These are phyloP conservation scores for Capronia coronata DNA, from an alignment of 2,329 filamentous ascomycete species.

Conservation along the genomic window DNA sequence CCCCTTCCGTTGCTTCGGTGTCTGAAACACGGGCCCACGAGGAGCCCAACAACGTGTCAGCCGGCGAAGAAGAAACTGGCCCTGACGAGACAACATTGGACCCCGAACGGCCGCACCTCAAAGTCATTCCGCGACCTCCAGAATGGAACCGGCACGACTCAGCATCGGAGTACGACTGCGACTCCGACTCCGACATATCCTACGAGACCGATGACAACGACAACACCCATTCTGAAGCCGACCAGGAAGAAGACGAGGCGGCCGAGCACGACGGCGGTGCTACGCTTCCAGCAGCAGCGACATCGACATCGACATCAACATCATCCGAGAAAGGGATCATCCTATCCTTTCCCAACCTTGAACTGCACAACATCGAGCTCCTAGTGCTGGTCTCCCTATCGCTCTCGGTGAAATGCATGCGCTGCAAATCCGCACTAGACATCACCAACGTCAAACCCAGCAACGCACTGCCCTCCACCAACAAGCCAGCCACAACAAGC, in stretches of 20 bases:
- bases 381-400: slow-evolving; percentile 62
- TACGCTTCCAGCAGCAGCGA: slow-evolving; percentile 29
- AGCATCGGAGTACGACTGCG: slow-evolving; percentile 29
- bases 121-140: slow-evolving; percentile 66
- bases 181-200: slow-evolving; percentile 37
- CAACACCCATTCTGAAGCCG: slow-evolving; percentile 39
- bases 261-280: slow-evolving; percentile 39
- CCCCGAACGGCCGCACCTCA: slow-evolving; percentile 56
- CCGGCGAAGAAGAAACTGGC: slow-evolving; percentile 1
- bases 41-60: not conserved
- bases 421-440: slow-evolving; percentile 69
- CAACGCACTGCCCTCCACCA: slow-evolving; percentile 17
- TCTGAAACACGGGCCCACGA: not conserved
- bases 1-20: not conserved
- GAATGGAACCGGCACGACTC: slow-evolving; percentile 56
- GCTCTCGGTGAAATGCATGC: slow-evolving; percentile 68
- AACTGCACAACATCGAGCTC: slow-evolving; percentile 70
- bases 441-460: slow-evolving; percentile 59
- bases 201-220: slow-evolving; percentile 40
- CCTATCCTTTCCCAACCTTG: slow-evolving; percentile 69
- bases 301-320: slow-evolving; percentile 27
- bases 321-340: slow-evolving; percentile 52
- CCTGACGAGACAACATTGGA: slow-evolving; percentile 12
- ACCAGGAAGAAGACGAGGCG: slow-evolving; percentile 32
- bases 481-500: slow-evolving; percentile 27